These are phyloP conservation scores for Eucalyptus pauciflora DNA, from an alignment of 345 rosid genomes.

Conservation along the genomic window DNA sequence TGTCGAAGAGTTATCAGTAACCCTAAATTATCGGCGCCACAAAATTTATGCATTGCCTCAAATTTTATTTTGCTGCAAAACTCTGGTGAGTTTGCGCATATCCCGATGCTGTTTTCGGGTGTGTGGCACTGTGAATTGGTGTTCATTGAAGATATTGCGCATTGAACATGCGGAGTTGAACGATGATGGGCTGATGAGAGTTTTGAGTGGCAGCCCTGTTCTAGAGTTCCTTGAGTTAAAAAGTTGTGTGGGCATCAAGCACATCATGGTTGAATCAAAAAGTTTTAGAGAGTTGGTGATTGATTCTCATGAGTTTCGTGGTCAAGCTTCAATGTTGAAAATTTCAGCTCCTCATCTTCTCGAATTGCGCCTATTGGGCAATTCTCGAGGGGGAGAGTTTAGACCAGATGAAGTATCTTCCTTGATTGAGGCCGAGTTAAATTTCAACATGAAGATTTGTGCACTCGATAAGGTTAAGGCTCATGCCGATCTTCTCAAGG, in stretches of 20 bases:
- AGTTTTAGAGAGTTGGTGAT: background rate
- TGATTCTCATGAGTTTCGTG: background rate
- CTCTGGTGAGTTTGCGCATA: background rate
- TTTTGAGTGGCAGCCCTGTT: background rate
- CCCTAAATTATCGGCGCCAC: background rate
- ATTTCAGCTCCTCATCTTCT: background rate
- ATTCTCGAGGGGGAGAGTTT: background rate
- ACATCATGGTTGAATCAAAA: background rate
- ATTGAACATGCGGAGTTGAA: background rate
- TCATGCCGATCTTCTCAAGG: background rate
- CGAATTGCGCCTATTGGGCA: background rate
- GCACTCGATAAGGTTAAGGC: background rate
- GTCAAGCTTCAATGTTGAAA: background rate
- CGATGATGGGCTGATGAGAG: background rate
- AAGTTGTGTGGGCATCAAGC: background rate
- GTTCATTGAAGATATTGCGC: background rate
- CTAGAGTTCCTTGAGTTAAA: background rate
- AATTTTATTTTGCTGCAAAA: background rate
- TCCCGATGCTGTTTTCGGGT: background rate
- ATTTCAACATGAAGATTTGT: background rate
- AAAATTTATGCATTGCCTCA: background rate
- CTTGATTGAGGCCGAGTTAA: background rate
- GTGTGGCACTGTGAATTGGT: background rate
- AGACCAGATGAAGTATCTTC: background rate
- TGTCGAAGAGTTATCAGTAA: background rate